Percentiles rank a stretch among this genome's conserved stretches.
These are phyloP conservation scores for Cicer bijugum DNA, from an alignment of 306 rosid genomes.

Conservation along the genomic window DNA sequence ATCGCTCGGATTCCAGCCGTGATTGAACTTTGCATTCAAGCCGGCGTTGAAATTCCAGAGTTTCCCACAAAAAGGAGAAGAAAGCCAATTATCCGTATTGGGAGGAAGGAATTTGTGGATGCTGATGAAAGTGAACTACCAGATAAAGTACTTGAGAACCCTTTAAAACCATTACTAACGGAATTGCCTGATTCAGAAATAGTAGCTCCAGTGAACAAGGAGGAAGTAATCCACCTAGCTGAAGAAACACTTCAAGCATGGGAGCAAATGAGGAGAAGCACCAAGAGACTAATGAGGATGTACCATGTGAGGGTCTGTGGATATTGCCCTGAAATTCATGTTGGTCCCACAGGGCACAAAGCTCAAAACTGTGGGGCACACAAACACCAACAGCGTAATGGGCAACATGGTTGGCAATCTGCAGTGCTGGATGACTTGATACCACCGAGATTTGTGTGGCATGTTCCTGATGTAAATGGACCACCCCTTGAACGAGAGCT, in stretches of 20 bases:
- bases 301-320: constrained; percentile 91
- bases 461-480: constrained; percentile 84
- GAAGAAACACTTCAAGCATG: constrained; percentile 82
- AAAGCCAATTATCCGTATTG: constrained; percentile 80
- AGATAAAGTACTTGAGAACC: constrained; percentile 56
- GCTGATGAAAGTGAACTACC: constrained; percentile 96
- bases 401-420: constrained; percentile 97
- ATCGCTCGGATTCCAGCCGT: constrained; percentile 88
- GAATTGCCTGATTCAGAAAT: constrained; percentile 71
- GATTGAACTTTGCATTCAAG: constrained; percentile 93
- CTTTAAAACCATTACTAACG: constrained; percentile 53
- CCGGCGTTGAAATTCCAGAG: constrained; percentile 79
- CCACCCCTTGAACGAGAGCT: constrained; percentile 78
- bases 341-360: constrained; percentile 80
- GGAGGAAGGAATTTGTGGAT: constrained; percentile 77
- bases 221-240: constrained; percentile 58
- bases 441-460: constrained; percentile 96
- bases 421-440: constrained; percentile 86
- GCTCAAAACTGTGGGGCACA: constrained; percentile 94
- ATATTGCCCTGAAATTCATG: constrained; percentile 92
- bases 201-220: constrained; percentile 56
- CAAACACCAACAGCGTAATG: constrained; percentile 96
- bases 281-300: constrained; percentile 74
- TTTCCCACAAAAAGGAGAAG: constrained; percentile 86
- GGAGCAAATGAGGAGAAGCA: constrained; percentile 83